Conservation (phyloP, 306 rosid species). For the Carpinus fangiana region DNA sequence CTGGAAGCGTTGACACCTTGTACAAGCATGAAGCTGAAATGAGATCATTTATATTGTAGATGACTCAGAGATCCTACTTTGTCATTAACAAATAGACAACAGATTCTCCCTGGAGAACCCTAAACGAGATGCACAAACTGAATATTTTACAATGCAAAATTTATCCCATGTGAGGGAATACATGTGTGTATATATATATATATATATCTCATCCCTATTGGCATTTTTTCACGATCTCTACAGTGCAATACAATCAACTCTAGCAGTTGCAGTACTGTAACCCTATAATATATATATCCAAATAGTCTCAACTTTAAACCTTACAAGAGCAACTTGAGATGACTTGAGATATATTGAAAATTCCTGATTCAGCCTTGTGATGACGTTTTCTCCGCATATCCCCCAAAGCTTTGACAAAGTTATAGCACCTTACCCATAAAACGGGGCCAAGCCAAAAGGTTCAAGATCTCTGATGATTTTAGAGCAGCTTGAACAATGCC, state of each 20-base stretch:
- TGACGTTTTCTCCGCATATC: conserved; percentile 10
- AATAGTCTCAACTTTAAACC: no score
- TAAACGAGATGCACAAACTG: neutral
- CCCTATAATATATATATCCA: no score
- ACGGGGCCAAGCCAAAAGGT: conserved; percentile 10
- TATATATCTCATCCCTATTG: no score
- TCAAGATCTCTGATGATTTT: neutral
- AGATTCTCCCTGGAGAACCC: neutral
- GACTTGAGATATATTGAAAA: conserved; percentile 5
- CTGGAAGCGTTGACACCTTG: neutral
- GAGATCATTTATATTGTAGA: neutral
- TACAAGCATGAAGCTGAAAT: neutral
- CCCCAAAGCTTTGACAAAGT: conserved; percentile 18
- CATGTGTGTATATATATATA: no score
- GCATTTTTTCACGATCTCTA: no score
- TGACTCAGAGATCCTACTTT: neutral
- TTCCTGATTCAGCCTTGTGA: conserved; percentile 14
- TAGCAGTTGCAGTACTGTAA: no score
- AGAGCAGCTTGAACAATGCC: conserved; percentile 14
- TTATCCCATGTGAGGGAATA: neutral
- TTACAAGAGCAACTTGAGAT: conserved; percentile 8
- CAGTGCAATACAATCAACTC: no score
- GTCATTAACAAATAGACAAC: neutral
- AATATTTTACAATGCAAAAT: neutral
- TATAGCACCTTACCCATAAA: conserved; percentile 10